phyloP scores from a whole-genome alignment of 768 basidiomycete genomes.

The Coprinopsis sp. region DNA sequence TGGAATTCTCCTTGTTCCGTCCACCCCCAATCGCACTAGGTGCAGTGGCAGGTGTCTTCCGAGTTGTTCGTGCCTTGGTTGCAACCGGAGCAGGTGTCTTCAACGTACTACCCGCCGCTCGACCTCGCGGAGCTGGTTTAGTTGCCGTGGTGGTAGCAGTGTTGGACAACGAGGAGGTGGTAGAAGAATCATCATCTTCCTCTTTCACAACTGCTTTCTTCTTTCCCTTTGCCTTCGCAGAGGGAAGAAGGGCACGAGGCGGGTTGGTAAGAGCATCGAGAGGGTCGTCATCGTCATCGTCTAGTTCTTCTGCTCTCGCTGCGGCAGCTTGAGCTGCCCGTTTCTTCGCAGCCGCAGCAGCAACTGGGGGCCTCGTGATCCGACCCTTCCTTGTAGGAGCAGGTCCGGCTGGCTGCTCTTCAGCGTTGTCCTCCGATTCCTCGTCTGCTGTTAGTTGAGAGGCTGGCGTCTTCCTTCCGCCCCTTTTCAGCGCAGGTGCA shows the following conservation, averaged over 20 bases:
- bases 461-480: too few species aligned
- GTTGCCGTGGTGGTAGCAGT: not conserved
- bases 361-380: too few species aligned
- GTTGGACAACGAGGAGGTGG: not conserved
- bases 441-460: too few species aligned
- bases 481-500: slow-evolving; percentile 13
- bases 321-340: slow-evolving; percentile 17
- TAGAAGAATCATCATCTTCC: not conserved
- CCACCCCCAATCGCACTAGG: slow-evolving; percentile 26
- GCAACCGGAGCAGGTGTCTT: slow-evolving; percentile 8
- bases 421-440: too few species aligned
- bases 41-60: slow-evolving; percentile 33
- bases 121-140: slow-evolving; percentile 3
- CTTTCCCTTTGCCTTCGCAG: slow-evolving; percentile 11
- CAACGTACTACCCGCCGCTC: slow-evolving; percentile 2
- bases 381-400: too few species aligned
- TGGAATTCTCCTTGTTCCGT: slow-evolving; percentile 41
- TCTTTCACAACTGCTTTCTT: slow-evolving; percentile 2
- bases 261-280: slow-evolving; percentile 1
- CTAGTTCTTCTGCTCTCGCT: slow-evolving; percentile 16
- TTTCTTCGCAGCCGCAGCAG: too few species aligned
- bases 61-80: slow-evolving; percentile 18
- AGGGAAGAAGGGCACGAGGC: slow-evolving; percentile 5
- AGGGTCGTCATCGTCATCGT: slow-evolving; percentile 11
- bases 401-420: too few species aligned